Base-by-base conservation (phyloP, 2,329 filamentous ascomycete genomes). In the Monascus ruber region DNA sequence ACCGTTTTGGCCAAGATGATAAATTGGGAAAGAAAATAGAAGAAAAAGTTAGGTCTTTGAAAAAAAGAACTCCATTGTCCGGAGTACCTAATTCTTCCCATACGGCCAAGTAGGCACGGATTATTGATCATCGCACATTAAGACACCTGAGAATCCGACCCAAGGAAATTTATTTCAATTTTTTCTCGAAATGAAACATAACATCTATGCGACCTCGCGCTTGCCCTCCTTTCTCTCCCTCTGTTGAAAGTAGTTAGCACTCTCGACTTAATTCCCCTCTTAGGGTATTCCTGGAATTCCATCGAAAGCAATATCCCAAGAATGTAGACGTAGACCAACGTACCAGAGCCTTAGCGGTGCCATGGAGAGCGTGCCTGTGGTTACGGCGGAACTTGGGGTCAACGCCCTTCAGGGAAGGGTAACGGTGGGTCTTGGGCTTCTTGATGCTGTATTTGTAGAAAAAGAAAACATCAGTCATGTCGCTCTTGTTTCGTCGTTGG, bases 331-430 rank as follows among this genome's bases (percentile, higher is more conserved):
- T 17, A 17, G 25, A 36, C 44, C 34, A 51, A 76, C 84, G 63
- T 81, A 96, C 89, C 76, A 98, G 74, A 68, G 91, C 91, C 77
- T 85, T 93, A 78, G 85, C 87, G 68, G 88, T 98, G 70, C 91
- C 91, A 78, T 96, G 91, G 52, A 96, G 87, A 71, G 91, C 91
- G 80, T 98, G 89, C 77, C 87, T 86, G 78, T 98, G 91, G 80
- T 98, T 98, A 74, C 91, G 83, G 72, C 91, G 83, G 80, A 98
- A 98, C 82, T 98, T 98, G 68, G 91, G 88, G 75, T 98, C 91
- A 70, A 86, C 91, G 63, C 91, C 91, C 70, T 95, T 95, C 64
- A 98, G 83, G 59, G 89, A 96, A 54, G 91, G 91, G 77, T 98
- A 98, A 77, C 91, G 81, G 73, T 88, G 81, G 66, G 91, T 96